A percentile compares a stretch with the other conserved stretches of the same genome.
Conservation (phyloP, 495 filamentous ascomycete species). For the Chaetomium tenue region DNA sequence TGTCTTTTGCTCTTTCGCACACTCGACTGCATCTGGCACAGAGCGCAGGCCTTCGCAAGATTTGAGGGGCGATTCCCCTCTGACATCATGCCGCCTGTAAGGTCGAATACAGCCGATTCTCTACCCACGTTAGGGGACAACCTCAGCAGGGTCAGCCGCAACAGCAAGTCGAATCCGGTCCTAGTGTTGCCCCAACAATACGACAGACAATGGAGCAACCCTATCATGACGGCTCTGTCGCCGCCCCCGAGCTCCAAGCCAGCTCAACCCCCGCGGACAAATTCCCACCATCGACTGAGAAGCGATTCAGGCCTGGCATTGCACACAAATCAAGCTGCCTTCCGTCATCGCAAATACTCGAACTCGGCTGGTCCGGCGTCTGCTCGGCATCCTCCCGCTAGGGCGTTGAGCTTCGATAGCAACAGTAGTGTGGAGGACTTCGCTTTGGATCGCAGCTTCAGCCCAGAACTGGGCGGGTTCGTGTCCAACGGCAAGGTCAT, state of each 20-base stretch:
- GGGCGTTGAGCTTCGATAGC: conserved; percentile 21
- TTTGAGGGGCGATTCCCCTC: not conserved
- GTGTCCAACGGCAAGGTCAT: conserved; percentile 16
- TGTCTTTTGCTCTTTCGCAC: too few species aligned
- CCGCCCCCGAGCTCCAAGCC: conserved; percentile 27
- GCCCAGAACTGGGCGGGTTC: conserved; percentile 7
- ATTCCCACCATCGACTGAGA: conserved; percentile 33
- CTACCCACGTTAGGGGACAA: conserved; percentile 21
- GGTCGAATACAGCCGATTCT: conserved; percentile 27
- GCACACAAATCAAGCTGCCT: conserved; percentile 37
- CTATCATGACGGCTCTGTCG: conserved; percentile 27
- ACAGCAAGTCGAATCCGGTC: conserved; percentile 16
- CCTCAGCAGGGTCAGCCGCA: conserved; percentile 22
- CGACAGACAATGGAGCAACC: conserved; percentile 14
- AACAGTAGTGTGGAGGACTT: conserved; percentile 25
- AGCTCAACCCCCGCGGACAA: conserved; percentile 18
- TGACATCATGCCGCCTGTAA: conserved; percentile 22
- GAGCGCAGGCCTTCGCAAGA: not conserved
- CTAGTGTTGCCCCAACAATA: conserved; percentile 20
- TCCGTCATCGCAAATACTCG: conserved; percentile 40
- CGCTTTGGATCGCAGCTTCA: conserved; percentile 6
- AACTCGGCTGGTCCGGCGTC: conserved; percentile 30
- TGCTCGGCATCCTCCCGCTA: conserved; percentile 2
- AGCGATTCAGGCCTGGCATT: conserved; percentile 43
- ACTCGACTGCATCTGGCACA: not conserved